Evolutionary conservation across 2,329 filamentous ascomycete genomes (phyloP).

Genomic region (Trichocomaceae sp.): DNA sequence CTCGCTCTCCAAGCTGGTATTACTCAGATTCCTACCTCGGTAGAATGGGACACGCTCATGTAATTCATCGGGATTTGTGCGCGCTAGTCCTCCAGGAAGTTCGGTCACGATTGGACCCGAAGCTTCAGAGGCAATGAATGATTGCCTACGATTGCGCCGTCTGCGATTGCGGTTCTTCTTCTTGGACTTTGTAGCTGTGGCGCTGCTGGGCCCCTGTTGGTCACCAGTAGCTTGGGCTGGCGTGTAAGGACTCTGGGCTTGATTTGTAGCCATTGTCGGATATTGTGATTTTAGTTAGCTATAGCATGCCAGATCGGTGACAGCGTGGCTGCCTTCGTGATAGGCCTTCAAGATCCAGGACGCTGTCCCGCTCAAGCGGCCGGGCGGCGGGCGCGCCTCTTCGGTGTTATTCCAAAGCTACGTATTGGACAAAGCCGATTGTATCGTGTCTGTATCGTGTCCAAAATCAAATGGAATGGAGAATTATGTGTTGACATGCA

Average conservation of each 20-base stretch:
- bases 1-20: conserved; percentile 83
- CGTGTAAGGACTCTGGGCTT: conserved; percentile 6
- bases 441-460: not conserved
- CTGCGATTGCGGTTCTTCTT: conserved; percentile 70
- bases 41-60: conserved; percentile 47
- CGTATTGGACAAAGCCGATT: not conserved
- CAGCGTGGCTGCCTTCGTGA: conserved; percentile 5
- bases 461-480: not conserved
- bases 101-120: conserved; percentile 29
- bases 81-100: conserved; percentile 21
- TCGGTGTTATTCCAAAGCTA: not conserved
- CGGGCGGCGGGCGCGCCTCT: not conserved
- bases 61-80: conserved; percentile 27
- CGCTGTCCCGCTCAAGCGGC: not conserved
- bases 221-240: conserved; percentile 16
- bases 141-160: conserved; percentile 73
- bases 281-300: not conserved
- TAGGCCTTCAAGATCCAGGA: not conserved
- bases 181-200: conserved; percentile 47
- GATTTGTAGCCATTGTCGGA: conserved; percentile 1
- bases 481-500: not conserved
- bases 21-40: conserved; percentile 60
- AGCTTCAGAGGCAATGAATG: conserved; percentile 65
- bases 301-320: conserved; percentile 2
- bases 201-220: conserved; percentile 9